Percentiles rank a stretch among this genome's conserved stretches.
These are phyloP conservation scores for Suillus plorans DNA, from an alignment of 768 basidiomycete species.

Conservation along the genomic window DNA sequence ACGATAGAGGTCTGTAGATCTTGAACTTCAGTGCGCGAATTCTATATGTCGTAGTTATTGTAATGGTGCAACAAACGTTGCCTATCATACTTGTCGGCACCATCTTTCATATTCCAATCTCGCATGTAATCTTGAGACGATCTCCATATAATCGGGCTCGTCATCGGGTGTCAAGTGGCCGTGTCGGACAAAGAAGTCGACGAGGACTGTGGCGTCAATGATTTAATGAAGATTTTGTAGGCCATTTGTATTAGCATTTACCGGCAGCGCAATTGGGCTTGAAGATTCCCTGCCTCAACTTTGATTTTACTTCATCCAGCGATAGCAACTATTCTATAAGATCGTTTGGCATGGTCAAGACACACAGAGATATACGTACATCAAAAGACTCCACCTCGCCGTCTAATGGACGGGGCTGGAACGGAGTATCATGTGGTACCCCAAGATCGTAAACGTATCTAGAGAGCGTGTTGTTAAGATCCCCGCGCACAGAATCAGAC, in stretches of 20 bases:
- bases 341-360: neutral
- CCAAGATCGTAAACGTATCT: conserved; percentile 86
- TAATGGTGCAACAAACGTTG: neutral
- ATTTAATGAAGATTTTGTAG: neutral
- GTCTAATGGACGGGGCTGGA: conserved; percentile 75
- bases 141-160: conserved; percentile 80
- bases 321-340: conserved; percentile 54
- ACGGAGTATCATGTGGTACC: conserved; percentile 55
- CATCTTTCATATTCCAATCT: conserved; percentile 64
- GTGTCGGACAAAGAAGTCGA: conserved; percentile 88
- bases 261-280: conserved; percentile 92
- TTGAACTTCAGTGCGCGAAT: neutral
- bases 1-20: neutral
- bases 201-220: conserved; percentile 54
- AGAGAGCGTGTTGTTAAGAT: conserved; percentile 5
- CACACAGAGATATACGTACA: conserved; percentile 40
- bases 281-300: conserved; percentile 73
- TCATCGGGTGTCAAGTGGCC: conserved; percentile 86
- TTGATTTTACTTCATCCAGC: conserved; percentile 58
- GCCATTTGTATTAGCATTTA: conserved; percentile 31
- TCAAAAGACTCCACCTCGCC: conserved; percentile 95
- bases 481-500: neutral
- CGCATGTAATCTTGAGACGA: conserved; percentile 72
- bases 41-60: too few species aligned
- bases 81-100: conserved; percentile 16